phyloP scores from a whole-genome alignment of 148 eudicot species.

The Rhododendron molle region DNA sequence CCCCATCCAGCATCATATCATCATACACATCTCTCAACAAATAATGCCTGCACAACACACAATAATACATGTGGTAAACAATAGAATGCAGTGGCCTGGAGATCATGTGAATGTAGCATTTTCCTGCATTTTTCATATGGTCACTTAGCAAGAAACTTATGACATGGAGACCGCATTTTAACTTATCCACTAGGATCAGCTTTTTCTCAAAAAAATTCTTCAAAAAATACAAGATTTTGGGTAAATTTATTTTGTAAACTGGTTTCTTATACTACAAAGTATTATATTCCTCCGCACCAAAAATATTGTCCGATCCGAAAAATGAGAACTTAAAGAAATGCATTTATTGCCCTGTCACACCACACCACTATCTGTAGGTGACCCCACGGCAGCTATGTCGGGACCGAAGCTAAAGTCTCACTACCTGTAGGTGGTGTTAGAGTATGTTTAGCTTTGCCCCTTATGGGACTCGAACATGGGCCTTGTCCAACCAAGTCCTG shows the following conservation, averaged over 20 bases:
- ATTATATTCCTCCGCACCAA: neutral
- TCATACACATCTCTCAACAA: conserved; percentile 92
- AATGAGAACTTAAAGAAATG: neutral
- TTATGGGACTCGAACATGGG: no score
- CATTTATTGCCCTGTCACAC: no score
- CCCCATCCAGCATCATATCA: conserved; percentile 92
- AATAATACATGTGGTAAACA: neutral
- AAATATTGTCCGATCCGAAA: neutral
- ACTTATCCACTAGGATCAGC: neutral
- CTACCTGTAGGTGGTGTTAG: no score
- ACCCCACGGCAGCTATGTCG: no score
- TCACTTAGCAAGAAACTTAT: neutral
- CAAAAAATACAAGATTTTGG: neutral
- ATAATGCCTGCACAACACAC: conserved; percentile 40
- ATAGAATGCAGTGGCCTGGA: neutral
- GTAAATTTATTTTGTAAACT: neutral
- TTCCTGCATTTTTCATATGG: neutral
- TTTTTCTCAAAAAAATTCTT: neutral
- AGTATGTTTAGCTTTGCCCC: no score
- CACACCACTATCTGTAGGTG: no score
- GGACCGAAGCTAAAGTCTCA: no score
- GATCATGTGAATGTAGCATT: neutral
- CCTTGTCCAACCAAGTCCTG: no score
- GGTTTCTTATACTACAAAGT: neutral
- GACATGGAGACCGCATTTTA: neutral